Conservation (phyloP, 129 eudicot genomes). For the Tagetes patula region DNA sequence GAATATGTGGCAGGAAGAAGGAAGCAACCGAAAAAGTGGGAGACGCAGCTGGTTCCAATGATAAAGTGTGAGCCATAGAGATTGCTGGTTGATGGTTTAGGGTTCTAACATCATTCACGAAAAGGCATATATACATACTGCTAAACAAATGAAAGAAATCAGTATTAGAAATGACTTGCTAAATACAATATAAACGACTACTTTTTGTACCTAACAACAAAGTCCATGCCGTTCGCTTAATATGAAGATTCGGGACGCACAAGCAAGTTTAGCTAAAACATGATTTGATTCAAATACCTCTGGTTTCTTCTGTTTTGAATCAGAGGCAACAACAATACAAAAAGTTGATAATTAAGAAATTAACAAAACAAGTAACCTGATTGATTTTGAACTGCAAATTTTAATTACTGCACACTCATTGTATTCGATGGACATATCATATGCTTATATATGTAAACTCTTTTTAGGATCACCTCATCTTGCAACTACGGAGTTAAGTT, state of each 20-base stretch:
- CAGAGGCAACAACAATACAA: no score
- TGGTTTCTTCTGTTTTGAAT: no score
- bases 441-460: no score
- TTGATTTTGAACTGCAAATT: no score
- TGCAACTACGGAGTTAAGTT: no score
- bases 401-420: no score
- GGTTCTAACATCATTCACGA: slow-evolving; percentile 20
- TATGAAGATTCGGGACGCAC: background rate
- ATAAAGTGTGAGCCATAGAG: slow-evolving; percentile 18
- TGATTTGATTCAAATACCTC: no score
- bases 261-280: no score
- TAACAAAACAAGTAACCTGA: no score
- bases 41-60: slow-evolving; percentile 13
- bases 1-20: slow-evolving; percentile 29
- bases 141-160: slow-evolving; percentile 28
- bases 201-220: slow-evolving; percentile 4
- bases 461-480: no score
- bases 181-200: slow-evolving; percentile 18
- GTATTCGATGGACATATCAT: no score
- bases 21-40: slow-evolving; percentile 24
- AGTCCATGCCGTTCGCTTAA: background rate
- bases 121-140: slow-evolving; percentile 17
- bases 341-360: no score
- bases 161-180: slow-evolving; percentile 15
- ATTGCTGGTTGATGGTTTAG: slow-evolving; percentile 3